A percentile compares a stretch with the other conserved stretches of the same genome.
phyloP scores from a whole-genome alignment of 805 yeast genomes.

The Cyberlindnera americana region DNA sequence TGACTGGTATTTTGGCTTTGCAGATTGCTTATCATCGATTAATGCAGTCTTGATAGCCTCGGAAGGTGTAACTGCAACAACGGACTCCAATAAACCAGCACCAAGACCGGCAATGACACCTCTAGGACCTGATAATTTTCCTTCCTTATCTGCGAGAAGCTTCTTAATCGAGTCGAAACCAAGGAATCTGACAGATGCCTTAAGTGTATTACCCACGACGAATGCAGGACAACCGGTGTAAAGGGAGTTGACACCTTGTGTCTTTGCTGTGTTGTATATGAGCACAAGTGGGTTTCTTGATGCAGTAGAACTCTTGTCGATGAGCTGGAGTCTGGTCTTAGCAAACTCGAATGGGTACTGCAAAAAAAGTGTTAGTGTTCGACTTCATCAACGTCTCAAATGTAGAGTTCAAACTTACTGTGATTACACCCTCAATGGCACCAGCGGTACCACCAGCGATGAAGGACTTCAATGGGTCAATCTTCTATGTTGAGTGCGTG shows the following conservation, averaged over 20 bases:
- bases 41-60: conserved; percentile 95
- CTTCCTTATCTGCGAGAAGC: conserved; percentile 73
- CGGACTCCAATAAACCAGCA: conserved; percentile 90
- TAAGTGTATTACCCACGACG: conserved; percentile 92
- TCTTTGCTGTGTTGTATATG: conserved; percentile 67
- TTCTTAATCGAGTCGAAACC: conserved; percentile 89
- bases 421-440: conserved; percentile 87
- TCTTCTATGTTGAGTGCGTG: conserved; percentile 26
- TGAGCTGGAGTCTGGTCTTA: conserved; percentile 85
- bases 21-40: conserved; percentile 84
- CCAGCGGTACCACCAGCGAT: conserved; percentile 97
- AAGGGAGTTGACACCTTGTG: conserved; percentile 74
- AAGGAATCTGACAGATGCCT: conserved; percentile 91
- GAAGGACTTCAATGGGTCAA: conserved; percentile 77
- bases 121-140: conserved; percentile 82
- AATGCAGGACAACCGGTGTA: conserved; percentile 97
- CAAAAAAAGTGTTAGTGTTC: too few species aligned
- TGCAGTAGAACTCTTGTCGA: conserved; percentile 56
- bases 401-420: too few species aligned
- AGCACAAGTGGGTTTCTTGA: conserved; percentile 83
- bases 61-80: conserved; percentile 93
- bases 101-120: conserved; percentile 98
- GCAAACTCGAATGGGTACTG: conserved; percentile 94
- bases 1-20: conserved; percentile 72
- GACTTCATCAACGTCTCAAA: too few species aligned